phyloP scores from a whole-genome alignment of 2,329 filamentous ascomycete species.

The Penicillium sp. region DNA sequence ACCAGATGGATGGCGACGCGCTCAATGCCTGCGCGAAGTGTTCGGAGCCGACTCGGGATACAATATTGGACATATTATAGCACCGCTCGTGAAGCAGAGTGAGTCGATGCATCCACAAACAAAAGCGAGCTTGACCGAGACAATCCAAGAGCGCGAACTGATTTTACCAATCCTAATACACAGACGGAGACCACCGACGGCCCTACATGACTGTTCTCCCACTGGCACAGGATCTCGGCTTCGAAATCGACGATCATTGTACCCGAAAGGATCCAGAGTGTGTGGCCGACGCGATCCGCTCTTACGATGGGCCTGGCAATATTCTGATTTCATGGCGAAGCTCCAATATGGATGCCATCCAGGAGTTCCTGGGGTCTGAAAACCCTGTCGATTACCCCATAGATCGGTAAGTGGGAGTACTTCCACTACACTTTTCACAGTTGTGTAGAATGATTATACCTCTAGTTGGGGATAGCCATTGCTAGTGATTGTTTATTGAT shows the following conservation, averaged over 20 bases:
- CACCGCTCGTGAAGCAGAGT: constrained; percentile 24
- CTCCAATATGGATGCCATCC: constrained; percentile 21
- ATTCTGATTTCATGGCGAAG: constrained; percentile 31
- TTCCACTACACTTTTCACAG: not conserved
- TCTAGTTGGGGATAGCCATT: not conserved
- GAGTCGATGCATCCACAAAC: constrained; percentile 1
- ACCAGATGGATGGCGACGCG: constrained; percentile 23
- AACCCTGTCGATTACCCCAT: constrained; percentile 23
- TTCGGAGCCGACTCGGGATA: constrained; percentile 25
- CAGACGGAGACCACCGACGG: constrained; percentile 19
- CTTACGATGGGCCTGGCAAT: constrained; percentile 24
- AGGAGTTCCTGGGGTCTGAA: constrained; percentile 17
- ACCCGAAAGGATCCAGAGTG: constrained; percentile 21
- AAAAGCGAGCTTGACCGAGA: not conserved
- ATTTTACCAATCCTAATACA: constrained; percentile 6
- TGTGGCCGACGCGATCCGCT: constrained; percentile 17
- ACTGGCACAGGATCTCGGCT: constrained; percentile 25
- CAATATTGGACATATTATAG: constrained; percentile 27
- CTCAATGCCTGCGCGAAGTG: constrained; percentile 26
- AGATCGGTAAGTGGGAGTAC: constrained; percentile 21
- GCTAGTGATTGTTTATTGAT: not conserved
- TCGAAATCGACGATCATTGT: constrained; percentile 27
- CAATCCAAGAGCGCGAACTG: not conserved
- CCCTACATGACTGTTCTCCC: constrained; percentile 25
- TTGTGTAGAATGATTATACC: too few relatives aligned